phyloP scores from a whole-genome alignment of 2,329 filamentous ascomycete species.

The Penicillium sp. region DNA sequence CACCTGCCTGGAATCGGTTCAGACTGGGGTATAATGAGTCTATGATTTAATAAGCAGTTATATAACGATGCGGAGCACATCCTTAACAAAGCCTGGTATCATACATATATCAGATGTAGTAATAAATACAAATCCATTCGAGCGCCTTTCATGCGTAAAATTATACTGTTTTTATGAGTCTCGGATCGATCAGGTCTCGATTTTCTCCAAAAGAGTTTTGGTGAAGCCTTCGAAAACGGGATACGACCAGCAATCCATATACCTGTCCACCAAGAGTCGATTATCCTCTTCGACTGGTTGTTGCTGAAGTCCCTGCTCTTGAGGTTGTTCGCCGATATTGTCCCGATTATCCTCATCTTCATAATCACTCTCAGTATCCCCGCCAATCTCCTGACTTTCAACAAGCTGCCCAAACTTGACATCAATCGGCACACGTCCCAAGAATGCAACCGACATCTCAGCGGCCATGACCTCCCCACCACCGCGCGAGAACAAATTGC shows the following conservation, averaged over 20 bases:
- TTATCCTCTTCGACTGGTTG: conserved; percentile 21
- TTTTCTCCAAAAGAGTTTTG: conserved; percentile 28
- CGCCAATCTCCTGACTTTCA: conserved; percentile 52
- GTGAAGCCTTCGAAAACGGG: conserved; percentile 41
- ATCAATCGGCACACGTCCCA: conserved; percentile 88
- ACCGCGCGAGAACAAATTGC: conserved; percentile 87
- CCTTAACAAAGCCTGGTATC: not conserved
- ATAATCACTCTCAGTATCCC: conserved; percentile 24
- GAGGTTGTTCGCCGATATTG: conserved; percentile 7
- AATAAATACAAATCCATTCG: not conserved
- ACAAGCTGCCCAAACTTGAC: conserved; percentile 84
- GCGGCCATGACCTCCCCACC: conserved; percentile 85
- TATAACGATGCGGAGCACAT: not conserved
- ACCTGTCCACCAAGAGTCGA: conserved; percentile 39
- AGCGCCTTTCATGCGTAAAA: conserved; percentile 7
- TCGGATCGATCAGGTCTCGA: conserved; percentile 8
- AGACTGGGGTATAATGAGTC: not conserved
- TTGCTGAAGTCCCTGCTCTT: not conserved
- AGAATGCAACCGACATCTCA: conserved; percentile 77
- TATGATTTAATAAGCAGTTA: not conserved
- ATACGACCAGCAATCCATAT: conserved; percentile 42
- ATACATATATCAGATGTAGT: not conserved
- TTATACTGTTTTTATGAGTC: not conserved
- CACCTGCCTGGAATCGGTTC: not conserved
- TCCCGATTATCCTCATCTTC: conserved; percentile 10